phyloP scores from a whole-genome alignment of 805 yeast genomes.

The Yueomyces sinensis region DNA sequence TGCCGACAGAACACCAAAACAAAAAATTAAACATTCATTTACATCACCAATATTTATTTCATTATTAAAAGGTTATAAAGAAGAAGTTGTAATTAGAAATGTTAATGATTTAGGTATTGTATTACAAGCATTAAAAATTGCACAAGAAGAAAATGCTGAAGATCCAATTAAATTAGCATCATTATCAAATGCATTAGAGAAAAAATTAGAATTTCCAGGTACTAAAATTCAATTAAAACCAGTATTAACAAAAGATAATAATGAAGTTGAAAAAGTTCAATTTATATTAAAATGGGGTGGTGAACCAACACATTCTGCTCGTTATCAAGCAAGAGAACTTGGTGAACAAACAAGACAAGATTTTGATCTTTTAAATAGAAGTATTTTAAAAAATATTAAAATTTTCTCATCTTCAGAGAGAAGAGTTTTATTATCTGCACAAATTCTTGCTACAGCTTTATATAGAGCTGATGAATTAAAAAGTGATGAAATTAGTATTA shows the following conservation, averaged over 20 bases:
- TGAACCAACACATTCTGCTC: slow-evolving; percentile 96
- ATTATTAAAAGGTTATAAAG: slow-evolving; percentile 82
- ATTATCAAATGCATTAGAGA: slow-evolving; percentile 70
- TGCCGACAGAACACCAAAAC: slow-evolving; percentile 98
- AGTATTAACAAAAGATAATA: slow-evolving; percentile 44
- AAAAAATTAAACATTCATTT: slow-evolving; percentile 91
- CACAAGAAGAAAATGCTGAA: slow-evolving; percentile 67
- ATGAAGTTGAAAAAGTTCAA: slow-evolving; percentile 86
- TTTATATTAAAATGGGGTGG: slow-evolving; percentile 98
- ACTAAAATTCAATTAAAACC: slow-evolving; percentile 95
- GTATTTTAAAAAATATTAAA: slow-evolving; percentile 71
- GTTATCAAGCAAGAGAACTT: slow-evolving; percentile 84
- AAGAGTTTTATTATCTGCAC: slow-evolving; percentile 87
- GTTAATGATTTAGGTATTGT: slow-evolving; percentile 78
- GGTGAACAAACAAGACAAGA: slow-evolving; percentile 96
- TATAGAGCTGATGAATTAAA: slow-evolving; percentile 62
- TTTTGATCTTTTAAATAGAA: slow-evolving; percentile 70
- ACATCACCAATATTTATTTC: slow-evolving; percentile 77
- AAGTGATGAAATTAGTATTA: slow-evolving; percentile 63
- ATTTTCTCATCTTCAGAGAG: slow-evolving; percentile 90
- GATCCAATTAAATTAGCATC: slow-evolving; percentile 67
- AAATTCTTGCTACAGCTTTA: slow-evolving; percentile 66
- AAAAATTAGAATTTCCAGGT: slow-evolving; percentile 85
- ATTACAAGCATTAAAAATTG: slow-evolving; percentile 68
- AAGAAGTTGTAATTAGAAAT: slow-evolving; percentile 89